These are phyloP conservation scores for Parvularia atlantis DNA, from an alignment of 78 protist genomes.

Conservation along the genomic window DNA sequence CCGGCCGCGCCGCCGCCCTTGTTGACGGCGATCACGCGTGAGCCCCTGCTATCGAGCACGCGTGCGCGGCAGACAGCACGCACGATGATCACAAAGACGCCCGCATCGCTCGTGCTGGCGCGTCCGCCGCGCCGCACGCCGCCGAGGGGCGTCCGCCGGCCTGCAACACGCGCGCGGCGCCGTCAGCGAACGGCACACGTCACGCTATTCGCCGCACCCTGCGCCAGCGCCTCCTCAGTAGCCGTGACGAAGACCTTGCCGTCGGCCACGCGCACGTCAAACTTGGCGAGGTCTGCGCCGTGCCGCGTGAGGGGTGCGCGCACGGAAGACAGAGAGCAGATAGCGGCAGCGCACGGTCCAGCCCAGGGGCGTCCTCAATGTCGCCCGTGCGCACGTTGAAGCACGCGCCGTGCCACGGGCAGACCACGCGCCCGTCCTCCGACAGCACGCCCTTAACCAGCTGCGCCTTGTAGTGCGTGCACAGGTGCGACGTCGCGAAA, in stretches of 20 bases:
- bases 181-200: too few relatives aligned
- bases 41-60: too few relatives aligned
- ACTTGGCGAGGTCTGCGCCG: too few relatives aligned
- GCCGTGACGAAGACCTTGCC: not conserved
- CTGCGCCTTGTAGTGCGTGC: conserved; percentile 26
- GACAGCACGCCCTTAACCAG: conserved; percentile 13
- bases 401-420: conserved; percentile 37
- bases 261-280: not conserved
- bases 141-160: not conserved
- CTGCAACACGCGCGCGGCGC: too few relatives aligned
- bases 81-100: not conserved
- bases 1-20: conserved; percentile 25
- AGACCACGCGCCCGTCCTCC: conserved; percentile 6
- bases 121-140: not conserved
- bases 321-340: too few relatives aligned
- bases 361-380: conserved; percentile 26
- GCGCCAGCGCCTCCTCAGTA: not conserved
- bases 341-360: not conserved
- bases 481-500: not conserved
- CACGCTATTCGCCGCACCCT: too few relatives aligned
- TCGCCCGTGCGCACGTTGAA: conserved; percentile 23
- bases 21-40: too few relatives aligned
- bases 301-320: too few relatives aligned
- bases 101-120: not conserved
- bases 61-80: too few relatives aligned